Evolutionary conservation across 2,329 filamentous ascomycete species (phyloP).

Genomic region (Colletotrichum sp.): DNA sequence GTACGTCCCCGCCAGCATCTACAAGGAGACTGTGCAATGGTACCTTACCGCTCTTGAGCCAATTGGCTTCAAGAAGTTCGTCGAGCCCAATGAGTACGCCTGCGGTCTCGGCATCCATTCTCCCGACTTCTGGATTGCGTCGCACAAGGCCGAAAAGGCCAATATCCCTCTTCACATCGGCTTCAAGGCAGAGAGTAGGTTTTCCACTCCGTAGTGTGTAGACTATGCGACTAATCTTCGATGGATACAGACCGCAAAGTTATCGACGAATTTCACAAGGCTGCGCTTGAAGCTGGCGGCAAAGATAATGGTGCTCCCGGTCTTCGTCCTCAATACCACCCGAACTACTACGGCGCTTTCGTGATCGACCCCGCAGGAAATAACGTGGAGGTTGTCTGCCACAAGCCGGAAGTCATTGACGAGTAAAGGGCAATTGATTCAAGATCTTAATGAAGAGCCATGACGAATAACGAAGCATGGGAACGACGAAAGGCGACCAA

Average conservation of each 20-base stretch:
- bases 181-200: slow-evolving; percentile 35
- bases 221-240: fast-evolving
- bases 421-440: background rate
- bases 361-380: slow-evolving; percentile 56
- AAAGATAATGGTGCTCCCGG: slow-evolving; percentile 56
- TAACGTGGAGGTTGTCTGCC: slow-evolving; percentile 53
- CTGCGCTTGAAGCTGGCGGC: slow-evolving; percentile 46
- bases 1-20: slow-evolving; percentile 29
- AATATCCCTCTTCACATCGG: slow-evolving; percentile 32
- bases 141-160: slow-evolving; percentile 11
- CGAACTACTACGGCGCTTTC: slow-evolving; percentile 56
- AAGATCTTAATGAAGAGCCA: background rate
- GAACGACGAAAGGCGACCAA: background rate
- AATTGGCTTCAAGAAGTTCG: slow-evolving; percentile 37
- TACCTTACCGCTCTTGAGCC: slow-evolving; percentile 40
- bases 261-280: slow-evolving; percentile 50
- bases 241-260: slow-evolving; percentile 36
- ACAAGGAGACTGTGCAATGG: slow-evolving; percentile 33
- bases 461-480: background rate
- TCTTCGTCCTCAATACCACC: slow-evolving; percentile 44
- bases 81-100: slow-evolving; percentile 30
- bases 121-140: slow-evolving; percentile 36
- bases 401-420: slow-evolving; percentile 4
- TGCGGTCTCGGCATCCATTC: slow-evolving; percentile 35
- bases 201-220: background rate